A percentile compares a stretch with the other conserved stretches of the same genome.
Evolutionary conservation across 371 early-diverging fungal genomes (phyloP).

Genomic region (Mortierella sp.): DNA sequence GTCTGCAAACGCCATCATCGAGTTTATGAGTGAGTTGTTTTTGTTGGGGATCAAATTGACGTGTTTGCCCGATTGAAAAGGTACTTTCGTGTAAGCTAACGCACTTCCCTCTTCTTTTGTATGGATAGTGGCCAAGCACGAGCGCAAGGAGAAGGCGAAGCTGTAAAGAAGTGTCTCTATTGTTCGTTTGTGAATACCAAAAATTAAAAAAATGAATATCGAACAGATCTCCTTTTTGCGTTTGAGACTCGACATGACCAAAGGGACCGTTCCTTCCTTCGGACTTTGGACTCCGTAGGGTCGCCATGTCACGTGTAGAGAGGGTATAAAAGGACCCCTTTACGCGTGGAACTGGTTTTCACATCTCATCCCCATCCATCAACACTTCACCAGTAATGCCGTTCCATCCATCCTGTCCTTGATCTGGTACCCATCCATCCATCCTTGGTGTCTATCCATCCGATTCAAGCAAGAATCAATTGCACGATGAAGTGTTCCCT

Average conservation of each 20-base stretch:
- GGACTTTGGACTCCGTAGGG: background rate
- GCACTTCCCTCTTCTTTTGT: background rate
- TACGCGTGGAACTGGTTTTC: background rate
- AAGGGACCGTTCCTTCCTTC: background rate
- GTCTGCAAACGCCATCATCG: conserved; percentile 49
- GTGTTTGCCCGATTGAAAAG: too few relatives aligned
- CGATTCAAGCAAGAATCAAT: too few relatives aligned
- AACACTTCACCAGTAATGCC: background rate
- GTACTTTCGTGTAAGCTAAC: background rate
- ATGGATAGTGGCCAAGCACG: conserved; percentile 48
- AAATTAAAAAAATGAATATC: background rate
- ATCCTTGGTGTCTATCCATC: background rate
- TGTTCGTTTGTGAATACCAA: background rate
- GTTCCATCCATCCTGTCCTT: background rate
- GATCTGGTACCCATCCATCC: conserved; percentile 11
- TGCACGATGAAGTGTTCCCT: too few relatives aligned
- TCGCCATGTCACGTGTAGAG: background rate
- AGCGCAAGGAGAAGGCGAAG: conserved; percentile 46
- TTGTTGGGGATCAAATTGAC: too few relatives aligned
- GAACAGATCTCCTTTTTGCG: background rate
- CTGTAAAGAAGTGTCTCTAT: conserved; percentile 13
- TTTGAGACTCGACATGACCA: too few relatives aligned
- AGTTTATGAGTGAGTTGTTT: conserved; percentile 54
- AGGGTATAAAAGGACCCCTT: background rate
- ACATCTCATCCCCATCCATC: background rate